Conservation (phyloP, 208 protist genomes). For the Porcisia hertigi region DNA sequence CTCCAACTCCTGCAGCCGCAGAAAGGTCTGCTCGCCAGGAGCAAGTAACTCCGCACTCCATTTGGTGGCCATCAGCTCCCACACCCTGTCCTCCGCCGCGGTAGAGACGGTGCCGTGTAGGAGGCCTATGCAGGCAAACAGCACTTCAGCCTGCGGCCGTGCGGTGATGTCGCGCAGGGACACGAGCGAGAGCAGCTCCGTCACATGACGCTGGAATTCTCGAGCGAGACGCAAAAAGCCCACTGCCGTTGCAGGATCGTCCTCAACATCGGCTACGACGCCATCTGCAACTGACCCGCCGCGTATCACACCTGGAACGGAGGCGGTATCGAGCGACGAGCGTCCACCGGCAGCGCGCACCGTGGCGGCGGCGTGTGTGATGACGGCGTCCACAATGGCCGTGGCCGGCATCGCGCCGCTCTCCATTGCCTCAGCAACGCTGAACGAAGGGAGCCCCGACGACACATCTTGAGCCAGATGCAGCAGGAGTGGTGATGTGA, state of each 20-base stretch:
- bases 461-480: neutral
- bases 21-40: slow-evolving; percentile 34
- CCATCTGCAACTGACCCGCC: neutral
- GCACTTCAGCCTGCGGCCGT: slow-evolving; percentile 27
- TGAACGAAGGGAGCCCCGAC: neutral
- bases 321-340: slow-evolving; percentile 7
- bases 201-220: slow-evolving; percentile 25
- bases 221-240: slow-evolving; percentile 19
- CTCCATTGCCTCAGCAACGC: slow-evolving; percentile 23
- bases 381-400: slow-evolving; percentile 36
- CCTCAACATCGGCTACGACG: neutral
- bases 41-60: slow-evolving; percentile 52
- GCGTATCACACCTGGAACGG: neutral
- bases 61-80: slow-evolving; percentile 41
- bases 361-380: slow-evolving; percentile 21
- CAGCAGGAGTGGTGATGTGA: slow-evolving; percentile 3
- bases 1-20: slow-evolving; percentile 34
- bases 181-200: slow-evolving; percentile 35
- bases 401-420: slow-evolving; percentile 20
- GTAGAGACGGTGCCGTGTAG: slow-evolving; percentile 22
- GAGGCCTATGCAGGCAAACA: slow-evolving; percentile 42
- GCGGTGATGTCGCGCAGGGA: slow-evolving; percentile 39
- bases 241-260: slow-evolving; percentile 10
- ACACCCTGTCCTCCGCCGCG: slow-evolving; percentile 34
- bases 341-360: slow-evolving; percentile 17